Conservation (phyloP, 768 basidiomycete genomes). For the Lactarius sp. region DNA sequence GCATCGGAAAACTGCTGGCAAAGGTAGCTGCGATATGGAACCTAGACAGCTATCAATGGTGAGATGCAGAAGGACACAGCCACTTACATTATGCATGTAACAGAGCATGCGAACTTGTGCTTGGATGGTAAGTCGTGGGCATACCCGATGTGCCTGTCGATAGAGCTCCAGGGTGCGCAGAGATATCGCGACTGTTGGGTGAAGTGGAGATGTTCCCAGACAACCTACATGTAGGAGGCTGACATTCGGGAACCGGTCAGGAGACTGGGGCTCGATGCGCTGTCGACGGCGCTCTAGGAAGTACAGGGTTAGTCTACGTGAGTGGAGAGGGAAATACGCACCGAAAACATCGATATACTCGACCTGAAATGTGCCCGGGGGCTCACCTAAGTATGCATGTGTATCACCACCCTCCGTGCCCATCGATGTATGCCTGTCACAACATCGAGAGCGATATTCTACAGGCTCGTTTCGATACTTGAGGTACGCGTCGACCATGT, state of each 20-base stretch:
- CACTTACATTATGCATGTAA: slow-evolving; percentile 26
- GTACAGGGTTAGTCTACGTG: not conserved
- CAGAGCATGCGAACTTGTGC: slow-evolving; percentile 24
- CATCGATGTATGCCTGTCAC: too few species aligned
- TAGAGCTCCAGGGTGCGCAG: slow-evolving; percentile 27
- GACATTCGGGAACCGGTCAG: not conserved
- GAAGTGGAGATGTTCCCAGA: not conserved
- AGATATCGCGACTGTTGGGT: slow-evolving; percentile 22
- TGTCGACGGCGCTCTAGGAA: too few species aligned
- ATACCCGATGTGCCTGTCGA: slow-evolving; percentile 28
- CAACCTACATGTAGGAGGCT: not conserved
- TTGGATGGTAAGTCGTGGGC: slow-evolving; percentile 29
- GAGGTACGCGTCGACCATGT: not conserved
- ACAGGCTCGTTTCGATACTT: not conserved
- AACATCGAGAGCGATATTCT: too few species aligned
- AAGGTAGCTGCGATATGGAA: not conserved
- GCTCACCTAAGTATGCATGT: not conserved
- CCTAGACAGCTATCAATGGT: not conserved
- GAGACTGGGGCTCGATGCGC: too few species aligned
- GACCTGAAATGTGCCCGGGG: not conserved
- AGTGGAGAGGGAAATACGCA: not conserved
- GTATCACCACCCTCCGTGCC: too few species aligned
- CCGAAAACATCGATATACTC: not conserved
- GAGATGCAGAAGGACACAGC: not conserved
- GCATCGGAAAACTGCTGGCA: not conserved